Conservation (phyloP, 495 filamentous ascomycete genomes). For the Penicillium verhagenii region DNA sequence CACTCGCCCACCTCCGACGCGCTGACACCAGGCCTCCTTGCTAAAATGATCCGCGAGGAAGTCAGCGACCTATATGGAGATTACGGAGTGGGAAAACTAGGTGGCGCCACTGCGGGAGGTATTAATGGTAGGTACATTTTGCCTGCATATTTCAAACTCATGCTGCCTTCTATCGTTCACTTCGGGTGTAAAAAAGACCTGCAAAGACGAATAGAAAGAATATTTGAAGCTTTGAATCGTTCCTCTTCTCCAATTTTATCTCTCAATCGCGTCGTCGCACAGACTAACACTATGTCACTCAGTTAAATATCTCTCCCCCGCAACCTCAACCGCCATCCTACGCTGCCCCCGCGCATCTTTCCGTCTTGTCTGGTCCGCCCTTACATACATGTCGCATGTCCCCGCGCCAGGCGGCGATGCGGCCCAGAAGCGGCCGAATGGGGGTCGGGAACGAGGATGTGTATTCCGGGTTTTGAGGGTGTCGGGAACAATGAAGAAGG, state of each 20-base stretch:
- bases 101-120: constrained; percentile 55
- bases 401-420: constrained; percentile 36
- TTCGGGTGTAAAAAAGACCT: too few relatives aligned
- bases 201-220: neutral
- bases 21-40: constrained; percentile 60
- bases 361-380: constrained; percentile 82
- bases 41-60: constrained; percentile 65
- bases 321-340: constrained; percentile 92
- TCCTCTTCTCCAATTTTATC: constrained; percentile 2
- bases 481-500: constrained; percentile 91
- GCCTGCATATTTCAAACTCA: too few relatives aligned
- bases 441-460: constrained; percentile 48
- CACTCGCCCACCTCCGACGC: constrained; percentile 71
- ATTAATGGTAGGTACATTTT: constrained; percentile 54
- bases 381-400: constrained; percentile 76
- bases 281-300: neutral
- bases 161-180: too few relatives aligned
- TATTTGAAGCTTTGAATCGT: neutral
- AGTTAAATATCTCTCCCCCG: constrained; percentile 92
- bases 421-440: constrained; percentile 39
- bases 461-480: constrained; percentile 86
- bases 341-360: constrained; percentile 75
- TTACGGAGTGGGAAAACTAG: constrained; percentile 68
- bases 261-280: neutral
- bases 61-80: constrained; percentile 82